Evolutionary conservation across 306 rosid genomes (phyloP).

Genomic region (Crotalaria pallida): DNA sequence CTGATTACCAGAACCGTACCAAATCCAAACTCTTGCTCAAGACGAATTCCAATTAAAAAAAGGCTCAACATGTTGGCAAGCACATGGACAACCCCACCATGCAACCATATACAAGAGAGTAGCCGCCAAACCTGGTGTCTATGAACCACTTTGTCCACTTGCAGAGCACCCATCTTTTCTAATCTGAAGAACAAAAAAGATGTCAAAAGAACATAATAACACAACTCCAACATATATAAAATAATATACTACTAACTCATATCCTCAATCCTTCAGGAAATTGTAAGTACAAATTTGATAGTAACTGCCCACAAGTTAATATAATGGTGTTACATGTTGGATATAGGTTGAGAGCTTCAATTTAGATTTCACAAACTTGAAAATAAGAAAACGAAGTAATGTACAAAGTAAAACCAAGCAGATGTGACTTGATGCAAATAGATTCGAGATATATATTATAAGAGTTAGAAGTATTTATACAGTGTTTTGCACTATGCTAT

Average conservation of each 20-base stretch:
- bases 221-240: not conserved
- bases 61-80: constrained; percentile 88
- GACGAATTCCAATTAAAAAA: constrained; percentile 67
- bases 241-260: not conserved
- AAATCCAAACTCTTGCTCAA: constrained; percentile 90
- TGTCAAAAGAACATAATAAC: not conserved
- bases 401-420: not conserved
- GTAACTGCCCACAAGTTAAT: not conserved
- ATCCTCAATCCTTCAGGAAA: not conserved
- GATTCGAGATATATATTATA: not conserved
- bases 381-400: not conserved
- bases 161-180: constrained; percentile 74
- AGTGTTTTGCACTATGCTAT: no score
- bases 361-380: not conserved
- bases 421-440: not conserved
- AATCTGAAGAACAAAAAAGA: constrained; percentile 36
- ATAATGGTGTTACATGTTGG: not conserved
- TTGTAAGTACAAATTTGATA: not conserved
- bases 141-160: constrained; percentile 46
- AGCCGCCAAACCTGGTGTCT: constrained; percentile 69
- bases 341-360: not conserved
- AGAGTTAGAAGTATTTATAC: no score
- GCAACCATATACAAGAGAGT: constrained; percentile 76
- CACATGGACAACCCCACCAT: constrained; percentile 73
- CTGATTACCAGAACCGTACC: constrained; percentile 50